These are phyloP conservation scores for Aspergillus cristatus DNA, from an alignment of 495 filamentous ascomycete genomes.

Conservation along the genomic window DNA sequence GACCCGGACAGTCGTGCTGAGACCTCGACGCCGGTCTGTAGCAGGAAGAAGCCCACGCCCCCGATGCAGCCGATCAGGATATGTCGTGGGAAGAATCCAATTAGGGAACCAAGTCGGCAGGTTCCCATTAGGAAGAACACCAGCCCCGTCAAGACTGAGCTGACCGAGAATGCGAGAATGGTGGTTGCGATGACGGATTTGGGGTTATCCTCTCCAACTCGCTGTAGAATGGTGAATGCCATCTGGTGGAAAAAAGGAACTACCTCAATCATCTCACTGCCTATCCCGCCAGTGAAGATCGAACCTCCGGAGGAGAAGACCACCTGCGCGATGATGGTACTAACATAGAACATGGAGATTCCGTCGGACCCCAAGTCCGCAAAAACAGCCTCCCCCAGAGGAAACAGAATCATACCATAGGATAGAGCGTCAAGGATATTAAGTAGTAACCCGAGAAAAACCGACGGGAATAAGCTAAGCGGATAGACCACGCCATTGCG, in stretches of 20 bases:
- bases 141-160: slow-evolving; percentile 79
- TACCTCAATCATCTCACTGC: slow-evolving; percentile 98
- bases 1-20: slow-evolving; percentile 82
- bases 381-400: slow-evolving; percentile 77
- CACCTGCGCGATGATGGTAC: slow-evolving; percentile 87
- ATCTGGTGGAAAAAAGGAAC: slow-evolving; percentile 97
- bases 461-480: slow-evolving; percentile 64
- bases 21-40: slow-evolving; percentile 87
- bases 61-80: slow-evolving; percentile 97
- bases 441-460: slow-evolving; percentile 77
- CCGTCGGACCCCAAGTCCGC: slow-evolving; percentile 76
- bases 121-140: slow-evolving; percentile 87
- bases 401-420: slow-evolving; percentile 96
- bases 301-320: slow-evolving; percentile 82
- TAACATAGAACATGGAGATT: slow-evolving; percentile 98
- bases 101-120: slow-evolving; percentile 77
- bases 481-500: slow-evolving; percentile 55
- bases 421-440: slow-evolving; percentile 93
- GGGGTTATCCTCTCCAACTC: slow-evolving; percentile 70
- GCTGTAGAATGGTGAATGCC: slow-evolving; percentile 76
- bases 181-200: slow-evolving; percentile 85
- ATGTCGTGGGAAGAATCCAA: slow-evolving; percentile 92
- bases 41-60: slow-evolving; percentile 92
- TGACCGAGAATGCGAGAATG: slow-evolving; percentile 81
- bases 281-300: slow-evolving; percentile 83